Evolutionary conservation across 805 yeast species (phyloP), one percentile per base, ranked within the genome.

Genomic region (Starmerella stigmatis): DNA sequence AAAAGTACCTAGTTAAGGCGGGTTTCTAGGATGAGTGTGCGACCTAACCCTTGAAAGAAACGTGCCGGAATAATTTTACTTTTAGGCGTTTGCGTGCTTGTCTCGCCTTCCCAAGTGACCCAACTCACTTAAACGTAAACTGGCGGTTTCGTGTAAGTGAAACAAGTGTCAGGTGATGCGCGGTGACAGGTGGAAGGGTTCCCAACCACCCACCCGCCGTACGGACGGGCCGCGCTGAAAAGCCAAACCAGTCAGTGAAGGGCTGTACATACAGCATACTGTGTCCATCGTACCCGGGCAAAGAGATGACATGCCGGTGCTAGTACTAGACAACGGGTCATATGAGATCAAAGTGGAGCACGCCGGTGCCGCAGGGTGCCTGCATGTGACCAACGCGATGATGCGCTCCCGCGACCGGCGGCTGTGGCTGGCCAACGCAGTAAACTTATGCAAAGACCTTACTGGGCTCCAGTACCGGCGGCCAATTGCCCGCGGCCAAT

Each of bases 311-410:
- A 52, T 52, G 55, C 31, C 48, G 7, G 47, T 53, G 20, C 55
- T 89, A 22, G 76, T 92, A 4, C 64, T 92, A 13, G 98, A 92
- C 57, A 92, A 92, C 68, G 98, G 98, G 1, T 79, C 94, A 0
- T 83, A 83, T 59, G 76, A 76, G 48, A 72, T 92, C 44, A 89
- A 89, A 58, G 69, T 74, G 32, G 89, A 86, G 0, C 63, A 60
- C 31, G 64, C 74, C 1, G 57, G 57, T 2, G 15, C 8, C 2
- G 52, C 47, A 0, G 49, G 59, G 1, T 85, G 84, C 2, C 55
- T 59, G 2, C 66, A 65, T 15, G 74, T 84, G 1, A 76, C 79
- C 20, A 92, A 92, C 57, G 73, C 86, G 12, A 62, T 92, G 3
- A 70, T 81, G 8, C 72, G 81, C 48, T 80, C 95, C 4, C 76